phyloP scores from a whole-genome alignment of 108 stramenopile genomes.

The Cyclotella baltica region DNA sequence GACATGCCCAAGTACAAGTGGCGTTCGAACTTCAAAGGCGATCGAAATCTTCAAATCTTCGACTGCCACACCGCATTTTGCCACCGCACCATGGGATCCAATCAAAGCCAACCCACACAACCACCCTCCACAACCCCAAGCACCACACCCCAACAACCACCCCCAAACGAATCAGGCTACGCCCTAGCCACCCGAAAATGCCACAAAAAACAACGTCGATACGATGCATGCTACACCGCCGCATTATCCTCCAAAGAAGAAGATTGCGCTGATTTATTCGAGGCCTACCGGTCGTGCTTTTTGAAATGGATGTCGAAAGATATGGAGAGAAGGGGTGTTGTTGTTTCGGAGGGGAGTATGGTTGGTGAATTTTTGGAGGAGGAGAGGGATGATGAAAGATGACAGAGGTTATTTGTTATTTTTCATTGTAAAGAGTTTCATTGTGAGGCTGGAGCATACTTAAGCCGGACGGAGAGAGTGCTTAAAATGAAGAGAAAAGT shows the following conservation, averaged over 20 bases:
- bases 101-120: slow-evolving; percentile 7
- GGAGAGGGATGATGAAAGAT: slow-evolving; percentile 26
- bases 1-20: background rate
- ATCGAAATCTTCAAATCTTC: no score
- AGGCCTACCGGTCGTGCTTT: slow-evolving; percentile 52
- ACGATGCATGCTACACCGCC: slow-evolving; percentile 58
- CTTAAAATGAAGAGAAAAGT: no score
- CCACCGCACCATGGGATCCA: slow-evolving; percentile 20
- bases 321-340: slow-evolving; percentile 52
- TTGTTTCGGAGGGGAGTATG: slow-evolving; percentile 48
- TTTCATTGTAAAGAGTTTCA: background rate
- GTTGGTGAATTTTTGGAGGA: slow-evolving; percentile 50
- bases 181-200: slow-evolving; percentile 48
- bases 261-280: slow-evolving; percentile 55
- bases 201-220: slow-evolving; percentile 50
- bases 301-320: slow-evolving; percentile 44
- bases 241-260: slow-evolving; percentile 52
- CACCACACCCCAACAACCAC: background rate
- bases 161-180: slow-evolving; percentile 38
- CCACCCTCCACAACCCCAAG: background rate
- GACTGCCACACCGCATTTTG: background rate
- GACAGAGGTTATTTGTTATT: background rate
- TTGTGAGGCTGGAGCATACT: no score
- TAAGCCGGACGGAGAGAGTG: no score
- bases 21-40: background rate